Evolutionary conservation across 805 yeast genomes (phyloP).

Genomic region (Candida sphagnicola): DNA sequence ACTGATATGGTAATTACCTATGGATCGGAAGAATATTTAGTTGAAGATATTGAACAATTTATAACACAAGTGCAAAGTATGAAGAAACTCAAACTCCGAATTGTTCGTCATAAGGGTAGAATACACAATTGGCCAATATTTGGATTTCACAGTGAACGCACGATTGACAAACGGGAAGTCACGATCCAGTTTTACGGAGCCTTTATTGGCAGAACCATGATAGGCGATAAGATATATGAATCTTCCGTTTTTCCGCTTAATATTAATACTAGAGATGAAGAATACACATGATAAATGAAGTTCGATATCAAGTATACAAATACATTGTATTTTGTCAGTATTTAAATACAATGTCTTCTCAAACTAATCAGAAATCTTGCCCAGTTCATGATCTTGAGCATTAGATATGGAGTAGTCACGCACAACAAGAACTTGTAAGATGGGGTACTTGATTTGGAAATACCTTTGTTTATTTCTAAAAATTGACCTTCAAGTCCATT

Average conservation of each 20-base stretch:
- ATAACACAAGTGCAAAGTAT: conserved; percentile 10
- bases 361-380: too few species aligned
- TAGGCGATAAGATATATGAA: conserved; percentile 23
- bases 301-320: too few species aligned
- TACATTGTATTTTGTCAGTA: background rate
- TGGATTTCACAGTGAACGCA: conserved; percentile 36
- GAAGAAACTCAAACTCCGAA: conserved; percentile 25
- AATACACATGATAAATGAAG: conserved; percentile 4
- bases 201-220: conserved; percentile 39
- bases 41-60: conserved; percentile 33
- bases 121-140: conserved; percentile 50
- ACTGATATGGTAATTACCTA: conserved; percentile 38
- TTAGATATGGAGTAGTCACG: too few species aligned
- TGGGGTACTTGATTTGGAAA: too few species aligned
- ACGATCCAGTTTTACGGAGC: conserved; percentile 37
- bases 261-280: conserved; percentile 12
- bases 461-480: too few species aligned
- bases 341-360: too few species aligned
- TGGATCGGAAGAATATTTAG: conserved; percentile 41
- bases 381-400: too few species aligned
- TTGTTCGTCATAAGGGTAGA: conserved; percentile 27
- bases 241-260: conserved; percentile 14
- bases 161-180: conserved; percentile 39
- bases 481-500: too few species aligned
- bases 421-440: too few species aligned